Evolutionary conservation across 306 rosid genomes (phyloP).

Genomic region (Myrica gale): DNA sequence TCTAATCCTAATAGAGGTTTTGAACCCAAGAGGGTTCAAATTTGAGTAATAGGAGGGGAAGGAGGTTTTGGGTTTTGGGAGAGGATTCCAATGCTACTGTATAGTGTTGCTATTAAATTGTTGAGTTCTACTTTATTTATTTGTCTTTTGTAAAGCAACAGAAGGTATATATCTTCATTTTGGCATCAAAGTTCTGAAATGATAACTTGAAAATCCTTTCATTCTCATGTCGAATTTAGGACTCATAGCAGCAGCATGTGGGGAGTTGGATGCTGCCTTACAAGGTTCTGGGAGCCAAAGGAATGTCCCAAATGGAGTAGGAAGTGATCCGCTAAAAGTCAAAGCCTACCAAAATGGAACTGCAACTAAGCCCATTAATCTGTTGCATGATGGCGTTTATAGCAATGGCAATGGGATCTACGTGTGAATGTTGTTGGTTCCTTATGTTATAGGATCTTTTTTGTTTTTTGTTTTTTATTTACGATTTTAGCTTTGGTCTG

Average conservation of each 20-base stretch:
- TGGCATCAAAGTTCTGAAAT: constrained; percentile 7
- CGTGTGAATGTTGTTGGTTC: constrained; percentile 33
- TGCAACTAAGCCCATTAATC: constrained; percentile 31
- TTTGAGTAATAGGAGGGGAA: not conserved
- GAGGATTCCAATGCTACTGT: no score
- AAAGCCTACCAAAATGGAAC: constrained; percentile 45
- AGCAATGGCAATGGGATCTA: constrained; percentile 54
- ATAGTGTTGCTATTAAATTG: no score
- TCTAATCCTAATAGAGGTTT: not conserved
- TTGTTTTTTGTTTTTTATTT: constrained; percentile 14
- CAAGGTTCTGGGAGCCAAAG: constrained; percentile 40
- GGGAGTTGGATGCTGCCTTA: constrained; percentile 53
- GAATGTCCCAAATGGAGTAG: constrained; percentile 37
- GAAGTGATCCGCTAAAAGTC: constrained; percentile 29
- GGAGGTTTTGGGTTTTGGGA: no score
- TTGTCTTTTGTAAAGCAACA: no score
- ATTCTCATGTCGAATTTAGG: constrained; percentile 44
- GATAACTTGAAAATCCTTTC: constrained; percentile 11
- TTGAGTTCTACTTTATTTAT: no score
- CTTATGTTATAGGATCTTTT: not conserved
- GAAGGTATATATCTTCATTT: not conserved
- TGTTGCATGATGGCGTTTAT: constrained; percentile 42
- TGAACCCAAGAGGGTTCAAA: no score
- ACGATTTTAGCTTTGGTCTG: constrained; percentile 38
- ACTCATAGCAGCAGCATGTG: constrained; percentile 76